Base-by-base conservation (phyloP, 345 rosid species). In the Linum tenue region DNA sequence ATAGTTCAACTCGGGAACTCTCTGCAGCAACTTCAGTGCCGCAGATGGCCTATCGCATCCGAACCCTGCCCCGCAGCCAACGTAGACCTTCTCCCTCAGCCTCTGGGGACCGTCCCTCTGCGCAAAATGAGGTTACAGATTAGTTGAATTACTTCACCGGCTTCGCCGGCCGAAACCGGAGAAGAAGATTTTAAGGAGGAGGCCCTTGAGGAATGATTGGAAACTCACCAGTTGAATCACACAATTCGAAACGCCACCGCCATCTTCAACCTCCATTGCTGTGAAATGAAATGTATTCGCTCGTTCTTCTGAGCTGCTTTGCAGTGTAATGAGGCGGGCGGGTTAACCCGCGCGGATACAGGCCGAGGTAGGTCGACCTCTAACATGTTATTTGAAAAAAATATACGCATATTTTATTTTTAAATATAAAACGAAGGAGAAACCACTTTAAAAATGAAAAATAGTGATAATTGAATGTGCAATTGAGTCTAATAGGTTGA, bases 61-160 rank as follows among this genome's bases (percentile, higher is more conserved):
- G 73, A 92, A 92, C 50, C 96, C 95, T 74, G 98, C 96, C n/a
- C 98, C 96, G 66, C 98, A 92, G 44, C 98, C 98, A 31, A 89
- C 76, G 73, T 67, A 78, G 38, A 89, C 92, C 72, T 79, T 81
- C 37, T 87, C 87, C 66, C 75, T 80, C 43, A 88, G 74, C 69
- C 83, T 82, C 61, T 50, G 62, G n/a, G 87, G 90, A 62, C 81
- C 81, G 67, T 56, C 71, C 70, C 96, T 77, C 98, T 92, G 86
- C 82, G 78, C 43, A 41, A 22, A 39, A 39, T 3, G 40, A 36
- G 67, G 16, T 42, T 5, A 17, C 5, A 2, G 31, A 63, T 37
- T 37, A 50, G 41, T 17, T 37, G 5, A 35, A 43, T 42, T 15
- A 9, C 53, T 51, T n/a, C 44, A 15, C 36, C 37, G 1, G 31